Evolutionary conservation across 306 rosid genomes (phyloP).

Genomic region (Cajanus cajan): DNA sequence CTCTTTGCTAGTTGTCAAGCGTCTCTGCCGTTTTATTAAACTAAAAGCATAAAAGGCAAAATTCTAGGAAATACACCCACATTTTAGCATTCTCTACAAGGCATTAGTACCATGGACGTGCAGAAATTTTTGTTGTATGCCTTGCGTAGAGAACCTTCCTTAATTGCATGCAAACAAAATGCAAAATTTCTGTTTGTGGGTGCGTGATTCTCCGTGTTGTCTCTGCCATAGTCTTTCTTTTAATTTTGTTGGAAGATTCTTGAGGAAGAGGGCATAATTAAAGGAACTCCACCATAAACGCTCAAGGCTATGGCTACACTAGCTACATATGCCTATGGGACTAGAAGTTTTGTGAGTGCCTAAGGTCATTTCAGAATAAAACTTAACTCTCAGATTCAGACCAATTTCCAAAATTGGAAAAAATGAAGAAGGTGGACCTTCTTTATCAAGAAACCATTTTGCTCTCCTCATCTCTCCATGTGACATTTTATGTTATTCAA

Average conservation of each 20-base stretch:
- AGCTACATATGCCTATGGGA: conserved; percentile 6
- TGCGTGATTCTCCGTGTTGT: conserved; percentile 19
- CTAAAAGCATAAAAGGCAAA: conserved; percentile 29
- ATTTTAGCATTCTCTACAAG: conserved; percentile 26
- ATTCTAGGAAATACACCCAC: conserved; percentile 30
- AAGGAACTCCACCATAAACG: conserved; percentile 42
- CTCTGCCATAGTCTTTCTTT: background rate
- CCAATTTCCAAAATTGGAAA: conserved; percentile 34
- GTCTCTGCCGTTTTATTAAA: background rate
- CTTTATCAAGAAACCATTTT: conserved; percentile 33
- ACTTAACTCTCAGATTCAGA: conserved; percentile 30
- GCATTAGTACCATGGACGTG: conserved; percentile 24
- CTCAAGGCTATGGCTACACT: conserved; percentile 6
- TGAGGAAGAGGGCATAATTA: conserved; percentile 39
- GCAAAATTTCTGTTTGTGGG: conserved; percentile 20
- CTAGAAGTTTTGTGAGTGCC: conserved; percentile 27
- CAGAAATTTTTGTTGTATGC: conserved; percentile 16
- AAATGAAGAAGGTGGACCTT: conserved; percentile 29
- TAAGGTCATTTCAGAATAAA: conserved; percentile 48
- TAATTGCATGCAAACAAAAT: conserved; percentile 31
- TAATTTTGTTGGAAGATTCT: conserved; percentile 30
- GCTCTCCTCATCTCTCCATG: background rate
- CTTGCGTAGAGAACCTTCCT: conserved; percentile 52
- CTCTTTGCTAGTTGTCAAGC: conserved; percentile 34
- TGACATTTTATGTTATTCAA: conserved; percentile 18